These are phyloP conservation scores for Erodium trifolium DNA, from an alignment of 441 rosid genomes.

Conservation along the genomic window DNA sequence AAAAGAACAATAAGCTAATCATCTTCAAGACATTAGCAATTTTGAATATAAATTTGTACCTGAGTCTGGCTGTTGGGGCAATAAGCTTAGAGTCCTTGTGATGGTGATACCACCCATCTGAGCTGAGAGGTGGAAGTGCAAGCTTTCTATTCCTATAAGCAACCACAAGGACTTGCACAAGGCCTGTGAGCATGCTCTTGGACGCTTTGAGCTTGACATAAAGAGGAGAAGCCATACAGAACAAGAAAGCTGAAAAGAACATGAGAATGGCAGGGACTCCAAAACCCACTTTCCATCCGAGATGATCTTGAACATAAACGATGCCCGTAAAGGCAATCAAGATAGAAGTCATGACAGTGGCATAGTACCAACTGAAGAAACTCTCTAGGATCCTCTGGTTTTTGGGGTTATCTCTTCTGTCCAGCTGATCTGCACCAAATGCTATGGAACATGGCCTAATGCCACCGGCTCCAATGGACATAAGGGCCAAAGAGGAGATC, in stretches of 20 bases:
- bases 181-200: conserved; percentile 58
- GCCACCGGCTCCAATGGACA: conserved; percentile 83
- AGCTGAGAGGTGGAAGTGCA: conserved; percentile 33
- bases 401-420: conserved; percentile 54
- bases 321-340: conserved; percentile 62
- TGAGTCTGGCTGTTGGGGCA: conserved; percentile 46
- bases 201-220: conserved; percentile 49
- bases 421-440: conserved; percentile 83
- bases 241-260: conserved; percentile 46
- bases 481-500: conserved; percentile 48
- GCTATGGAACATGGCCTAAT: conserved; percentile 87
- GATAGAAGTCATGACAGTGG: conserved; percentile 53
- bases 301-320: conserved; percentile 71
- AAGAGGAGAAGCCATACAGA: conserved; percentile 58
- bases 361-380: conserved; percentile 86
- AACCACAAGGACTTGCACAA: conserved; percentile 56
- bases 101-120: conserved; percentile 37
- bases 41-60: conserved; percentile 27
- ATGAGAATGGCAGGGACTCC: conserved; percentile 75
- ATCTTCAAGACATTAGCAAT: background rate
- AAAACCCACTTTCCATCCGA: conserved; percentile 76
- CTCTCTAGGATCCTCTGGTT: conserved; percentile 66
- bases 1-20: background rate
- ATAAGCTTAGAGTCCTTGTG: conserved; percentile 33
- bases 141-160: conserved; percentile 57